Conservation (phyloP, 805 yeast species). For the Cyberlindnera bimundalis region DNA sequence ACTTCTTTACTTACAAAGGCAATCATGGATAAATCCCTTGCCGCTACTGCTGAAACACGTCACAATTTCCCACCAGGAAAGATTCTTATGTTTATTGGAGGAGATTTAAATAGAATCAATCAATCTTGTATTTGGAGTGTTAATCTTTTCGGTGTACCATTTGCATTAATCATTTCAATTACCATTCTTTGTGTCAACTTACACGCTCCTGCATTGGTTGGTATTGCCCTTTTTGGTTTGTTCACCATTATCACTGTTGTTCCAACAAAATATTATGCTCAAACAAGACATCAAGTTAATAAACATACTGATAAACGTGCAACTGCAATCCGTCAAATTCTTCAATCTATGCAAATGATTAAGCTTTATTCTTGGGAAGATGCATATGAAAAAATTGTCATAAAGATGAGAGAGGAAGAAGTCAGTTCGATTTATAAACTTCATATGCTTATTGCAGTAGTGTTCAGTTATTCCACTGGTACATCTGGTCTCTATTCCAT, state of each 20-base stretch:
- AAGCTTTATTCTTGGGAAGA: constrained; percentile 84
- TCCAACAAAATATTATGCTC: constrained; percentile 41
- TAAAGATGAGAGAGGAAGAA: constrained; percentile 53
- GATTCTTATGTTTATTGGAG: constrained; percentile 69
- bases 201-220: constrained; percentile 67
- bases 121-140: background rate
- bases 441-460: constrained; percentile 54
- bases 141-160: background rate
- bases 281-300: constrained; percentile 47
- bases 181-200: constrained; percentile 57
- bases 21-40: constrained; percentile 60
- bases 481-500: constrained; percentile 48
- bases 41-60: constrained; percentile 49
- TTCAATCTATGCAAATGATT: constrained; percentile 59
- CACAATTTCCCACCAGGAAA: constrained; percentile 58
- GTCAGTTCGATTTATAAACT: constrained; percentile 50
- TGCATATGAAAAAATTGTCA: constrained; percentile 57
- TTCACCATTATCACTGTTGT: constrained; percentile 42
- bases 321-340: constrained; percentile 51
- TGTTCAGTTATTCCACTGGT: constrained; percentile 49
- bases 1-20: constrained; percentile 67
- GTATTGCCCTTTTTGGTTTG: constrained; percentile 44
- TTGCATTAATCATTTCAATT: constrained; percentile 53
- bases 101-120: constrained; percentile 64
- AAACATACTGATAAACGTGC: constrained; percentile 61